Conservation (phyloP, 2,329 filamentous ascomycete genomes). For the Diaporthe destruens region DNA sequence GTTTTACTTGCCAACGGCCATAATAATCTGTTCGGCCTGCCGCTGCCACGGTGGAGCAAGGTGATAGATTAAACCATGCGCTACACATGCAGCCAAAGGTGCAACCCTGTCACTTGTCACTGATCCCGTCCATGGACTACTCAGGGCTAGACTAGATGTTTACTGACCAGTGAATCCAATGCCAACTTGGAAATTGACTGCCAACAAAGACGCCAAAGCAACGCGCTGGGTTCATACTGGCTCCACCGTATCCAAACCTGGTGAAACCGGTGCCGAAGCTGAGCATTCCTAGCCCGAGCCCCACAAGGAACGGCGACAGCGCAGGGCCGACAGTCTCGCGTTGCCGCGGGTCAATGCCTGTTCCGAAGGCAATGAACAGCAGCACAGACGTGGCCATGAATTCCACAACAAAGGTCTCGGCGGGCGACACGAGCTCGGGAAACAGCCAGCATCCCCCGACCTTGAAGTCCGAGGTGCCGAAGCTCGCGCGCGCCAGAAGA, state of each 20-base stretch:
- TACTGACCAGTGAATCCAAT: conserved; percentile 5
- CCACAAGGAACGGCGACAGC: not conserved
- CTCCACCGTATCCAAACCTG: not conserved
- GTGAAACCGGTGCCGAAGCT: conserved; percentile 1
- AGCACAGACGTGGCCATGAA: conserved; percentile 1
- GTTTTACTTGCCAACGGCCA: not conserved
- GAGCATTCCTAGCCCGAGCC: not conserved
- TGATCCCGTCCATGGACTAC: not conserved
- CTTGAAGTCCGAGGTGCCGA: not conserved
- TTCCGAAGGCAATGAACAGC: not conserved
- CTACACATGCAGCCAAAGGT: not conserved
- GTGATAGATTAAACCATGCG: not conserved
- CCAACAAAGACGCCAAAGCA: conserved; percentile 1
- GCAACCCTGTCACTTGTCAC: not conserved
- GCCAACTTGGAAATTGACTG: not conserved
- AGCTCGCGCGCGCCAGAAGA: not conserved
- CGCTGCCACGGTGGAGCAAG: not conserved
- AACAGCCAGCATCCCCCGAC: conserved; percentile 4
- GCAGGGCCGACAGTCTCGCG: not conserved
- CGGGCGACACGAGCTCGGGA: not conserved
- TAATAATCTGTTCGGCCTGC: not conserved
- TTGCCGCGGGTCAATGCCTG: not conserved
- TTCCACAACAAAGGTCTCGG: not conserved
- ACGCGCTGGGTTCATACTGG: conserved; percentile 1
- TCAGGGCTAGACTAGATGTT: not conserved